phyloP scores from a whole-genome alignment of 192 early-diverging fungal species.

The Pilaira anomala region DNA sequence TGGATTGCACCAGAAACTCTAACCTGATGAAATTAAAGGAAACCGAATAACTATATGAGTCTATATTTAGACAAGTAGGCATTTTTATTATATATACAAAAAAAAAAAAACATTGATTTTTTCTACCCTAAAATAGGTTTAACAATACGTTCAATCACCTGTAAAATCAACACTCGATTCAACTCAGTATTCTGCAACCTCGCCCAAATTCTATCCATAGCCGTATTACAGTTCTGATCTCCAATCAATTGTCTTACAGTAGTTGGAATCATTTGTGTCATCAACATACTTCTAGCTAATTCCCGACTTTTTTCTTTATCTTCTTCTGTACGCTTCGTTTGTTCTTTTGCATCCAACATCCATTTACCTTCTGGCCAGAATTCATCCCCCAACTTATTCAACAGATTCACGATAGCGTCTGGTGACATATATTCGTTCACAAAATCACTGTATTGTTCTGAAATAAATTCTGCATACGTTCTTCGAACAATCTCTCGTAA shows the following conservation, averaged over 20 bases:
- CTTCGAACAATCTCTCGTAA: constrained; percentile 36
- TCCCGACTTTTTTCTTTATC: constrained; percentile 26
- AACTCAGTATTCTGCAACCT: constrained; percentile 26
- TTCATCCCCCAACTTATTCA: constrained; percentile 15
- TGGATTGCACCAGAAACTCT: no score
- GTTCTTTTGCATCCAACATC: not conserved
- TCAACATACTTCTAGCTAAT: constrained; percentile 21
- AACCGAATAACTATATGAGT: no score
- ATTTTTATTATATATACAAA: no score
- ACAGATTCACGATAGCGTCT: constrained; percentile 15
- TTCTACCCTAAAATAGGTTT: constrained; percentile 30
- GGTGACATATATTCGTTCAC: constrained; percentile 24
- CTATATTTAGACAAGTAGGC: no score
- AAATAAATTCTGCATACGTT: constrained; percentile 32
- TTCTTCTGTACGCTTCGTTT: constrained; percentile 5
- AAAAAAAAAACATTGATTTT: not conserved
- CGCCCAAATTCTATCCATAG: constrained; percentile 36
- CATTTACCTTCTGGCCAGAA: constrained; percentile 34
- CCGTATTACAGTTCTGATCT: constrained; percentile 29
- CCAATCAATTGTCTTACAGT: constrained; percentile 34
- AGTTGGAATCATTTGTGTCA: constrained; percentile 22
- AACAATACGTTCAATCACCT: constrained; percentile 31
- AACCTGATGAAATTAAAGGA: no score
- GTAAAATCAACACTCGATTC: constrained; percentile 34
- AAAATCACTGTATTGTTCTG: constrained; percentile 30